Evolutionary conservation across 345 rosid species (phyloP).

Genomic region (Iberis pinnata): DNA sequence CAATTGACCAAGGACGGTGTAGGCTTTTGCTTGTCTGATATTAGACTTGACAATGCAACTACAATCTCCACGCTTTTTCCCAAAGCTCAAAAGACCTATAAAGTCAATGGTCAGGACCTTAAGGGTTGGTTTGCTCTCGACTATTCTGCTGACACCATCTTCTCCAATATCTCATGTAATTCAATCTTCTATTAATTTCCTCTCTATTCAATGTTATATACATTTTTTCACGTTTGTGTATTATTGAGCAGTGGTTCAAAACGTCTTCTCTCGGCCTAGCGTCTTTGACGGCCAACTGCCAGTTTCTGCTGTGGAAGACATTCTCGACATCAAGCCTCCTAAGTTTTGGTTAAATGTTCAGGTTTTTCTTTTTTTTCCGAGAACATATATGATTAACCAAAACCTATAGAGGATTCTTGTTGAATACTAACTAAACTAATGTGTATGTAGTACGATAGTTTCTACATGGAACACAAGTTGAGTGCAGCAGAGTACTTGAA

Average conservation of each 20-base stretch:
- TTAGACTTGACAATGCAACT: constrained; percentile 54
- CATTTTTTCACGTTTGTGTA: neutral
- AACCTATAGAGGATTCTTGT: too few relatives aligned
- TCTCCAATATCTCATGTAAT: constrained; percentile 42
- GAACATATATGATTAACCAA: too few relatives aligned
- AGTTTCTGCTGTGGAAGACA: constrained; percentile 45
- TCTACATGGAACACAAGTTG: constrained; percentile 53
- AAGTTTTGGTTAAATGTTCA: constrained; percentile 74
- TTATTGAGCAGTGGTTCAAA: constrained; percentile 50
- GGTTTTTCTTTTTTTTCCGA: constrained; percentile 38
- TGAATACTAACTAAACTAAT: too few relatives aligned
- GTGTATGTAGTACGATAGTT: constrained; percentile 53
- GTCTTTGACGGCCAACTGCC: constrained; percentile 42
- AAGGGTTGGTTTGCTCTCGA: constrained; percentile 66
- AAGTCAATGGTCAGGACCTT: constrained; percentile 48
- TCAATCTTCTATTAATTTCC: too few relatives aligned
- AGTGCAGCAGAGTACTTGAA: constrained; percentile 34
- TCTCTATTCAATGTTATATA: too few relatives aligned
- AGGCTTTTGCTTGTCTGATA: constrained; percentile 57
- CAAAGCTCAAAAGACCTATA: constrained; percentile 34
- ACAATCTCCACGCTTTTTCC: constrained; percentile 34
- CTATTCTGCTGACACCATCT: constrained; percentile 32
- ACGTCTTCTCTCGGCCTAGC: constrained; percentile 40
- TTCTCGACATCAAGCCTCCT: constrained; percentile 31
- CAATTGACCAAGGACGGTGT: constrained; percentile 61